These are phyloP conservation scores for Psophocarpus tetragonolobus DNA, from an alignment of 306 rosid genomes.

Conservation along the genomic window DNA sequence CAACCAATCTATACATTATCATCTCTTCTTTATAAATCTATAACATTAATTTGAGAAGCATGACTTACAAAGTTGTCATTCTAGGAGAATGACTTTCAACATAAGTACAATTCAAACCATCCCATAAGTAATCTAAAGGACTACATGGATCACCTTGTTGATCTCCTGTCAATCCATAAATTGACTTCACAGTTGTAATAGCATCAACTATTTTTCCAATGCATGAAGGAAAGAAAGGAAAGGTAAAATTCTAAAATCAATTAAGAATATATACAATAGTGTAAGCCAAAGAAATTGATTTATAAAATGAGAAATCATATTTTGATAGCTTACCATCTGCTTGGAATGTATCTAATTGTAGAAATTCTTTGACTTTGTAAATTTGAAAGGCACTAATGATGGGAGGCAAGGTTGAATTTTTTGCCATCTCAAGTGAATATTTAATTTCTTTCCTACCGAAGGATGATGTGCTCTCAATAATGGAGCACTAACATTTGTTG, in stretches of 20 bases:
- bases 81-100: slow-evolving; percentile 24
- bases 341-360: slow-evolving; percentile 25
- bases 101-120: slow-evolving; percentile 48
- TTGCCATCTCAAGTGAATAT: background rate
- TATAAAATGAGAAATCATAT: background rate
- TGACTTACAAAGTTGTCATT: slow-evolving; percentile 47
- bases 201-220: slow-evolving; percentile 44
- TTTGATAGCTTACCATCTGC: slow-evolving; percentile 37
- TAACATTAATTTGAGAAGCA: background rate
- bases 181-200: slow-evolving; percentile 44
- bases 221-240: background rate
- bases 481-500: slow-evolving; percentile 20
- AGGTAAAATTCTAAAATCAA: background rate
- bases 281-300: background rate
- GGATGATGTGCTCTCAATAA: background rate
- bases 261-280: background rate
- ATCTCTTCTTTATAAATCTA: background rate
- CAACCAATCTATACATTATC: background rate
- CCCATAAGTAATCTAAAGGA: slow-evolving; percentile 47
- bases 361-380: background rate
- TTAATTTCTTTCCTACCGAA: background rate
- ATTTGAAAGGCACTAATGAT: slow-evolving; percentile 40
- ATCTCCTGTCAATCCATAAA: slow-evolving; percentile 40
- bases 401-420: slow-evolving; percentile 41
- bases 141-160: slow-evolving; percentile 65